A percentile compares a stretch with the other conserved stretches of the same genome.
These are phyloP conservation scores for Boletus subcaerulescens DNA, from an alignment of 768 basidiomycete species.

Conservation along the genomic window DNA sequence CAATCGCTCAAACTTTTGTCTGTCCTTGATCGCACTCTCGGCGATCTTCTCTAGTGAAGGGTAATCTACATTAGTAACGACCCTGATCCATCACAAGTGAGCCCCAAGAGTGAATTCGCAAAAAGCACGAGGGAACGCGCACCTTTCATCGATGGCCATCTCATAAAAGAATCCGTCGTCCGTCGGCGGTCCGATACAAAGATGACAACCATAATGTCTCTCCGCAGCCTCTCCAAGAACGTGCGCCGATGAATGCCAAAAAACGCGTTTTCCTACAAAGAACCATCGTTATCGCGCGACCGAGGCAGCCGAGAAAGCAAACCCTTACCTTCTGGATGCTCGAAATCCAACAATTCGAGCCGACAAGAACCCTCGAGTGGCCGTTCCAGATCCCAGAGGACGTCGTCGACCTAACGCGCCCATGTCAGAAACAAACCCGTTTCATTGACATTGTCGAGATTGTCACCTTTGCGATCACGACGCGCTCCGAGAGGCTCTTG, in stretches of 20 bases:
- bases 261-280: slow-evolving; percentile 81
- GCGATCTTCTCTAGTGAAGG: slow-evolving; percentile 84
- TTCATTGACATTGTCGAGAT: neutral
- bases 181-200: slow-evolving; percentile 95
- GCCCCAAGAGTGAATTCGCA: too few relatives aligned
- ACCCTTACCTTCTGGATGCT: slow-evolving; percentile 70
- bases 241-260: slow-evolving; percentile 99
- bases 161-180: slow-evolving; percentile 99
- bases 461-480: slow-evolving; percentile 88
- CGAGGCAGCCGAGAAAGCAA: neutral
- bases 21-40: slow-evolving; percentile 89
- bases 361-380: slow-evolving; percentile 85
- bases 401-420: slow-evolving; percentile 61
- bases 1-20: slow-evolving; percentile 94
- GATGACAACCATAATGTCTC: slow-evolving; percentile 93
- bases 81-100: slow-evolving; percentile 38
- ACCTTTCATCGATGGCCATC: slow-evolving; percentile 88
- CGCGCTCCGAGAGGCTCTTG: slow-evolving; percentile 80
- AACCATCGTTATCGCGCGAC: too few relatives aligned
- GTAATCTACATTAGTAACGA: slow-evolving; percentile 80
- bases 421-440: neutral
- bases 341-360: slow-evolving; percentile 88
- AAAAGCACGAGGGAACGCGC: slow-evolving; percentile 1
- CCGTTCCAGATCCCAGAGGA: slow-evolving; percentile 92
- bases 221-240: slow-evolving; percentile 96